A percentile compares a stretch with the other conserved stretches of the same genome.
Evolutionary conservation across 495 filamentous ascomycete genomes (phyloP).

Genomic region (Oidiodendron maius): DNA sequence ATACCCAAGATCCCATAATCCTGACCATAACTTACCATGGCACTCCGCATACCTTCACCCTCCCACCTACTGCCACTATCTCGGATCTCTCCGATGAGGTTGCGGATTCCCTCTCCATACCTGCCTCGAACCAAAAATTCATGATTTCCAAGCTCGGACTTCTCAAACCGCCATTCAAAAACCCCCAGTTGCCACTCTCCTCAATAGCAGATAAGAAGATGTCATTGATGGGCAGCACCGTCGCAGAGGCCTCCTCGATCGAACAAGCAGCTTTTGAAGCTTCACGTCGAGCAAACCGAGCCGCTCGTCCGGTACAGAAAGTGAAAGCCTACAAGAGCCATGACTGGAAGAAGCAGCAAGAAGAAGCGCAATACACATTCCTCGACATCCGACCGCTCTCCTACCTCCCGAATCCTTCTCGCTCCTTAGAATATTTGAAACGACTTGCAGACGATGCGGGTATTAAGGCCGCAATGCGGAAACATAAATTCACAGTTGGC

Average conservation of each 20-base stretch:
- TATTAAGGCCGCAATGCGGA: slow-evolving; percentile 73
- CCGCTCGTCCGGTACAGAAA: slow-evolving; percentile 31
- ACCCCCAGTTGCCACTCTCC: slow-evolving; percentile 44
- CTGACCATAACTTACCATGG: slow-evolving; percentile 44
- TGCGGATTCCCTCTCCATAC: slow-evolving; percentile 52
- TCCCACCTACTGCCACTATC: slow-evolving; percentile 43
- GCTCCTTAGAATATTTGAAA: slow-evolving; percentile 65
- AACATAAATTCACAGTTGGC: slow-evolving; percentile 80
- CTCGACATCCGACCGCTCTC: slow-evolving; percentile 66
- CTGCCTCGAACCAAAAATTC: slow-evolving; percentile 66
- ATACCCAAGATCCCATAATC: slow-evolving; percentile 11
- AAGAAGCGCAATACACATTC: slow-evolving; percentile 72
- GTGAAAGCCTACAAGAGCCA: slow-evolving; percentile 24
- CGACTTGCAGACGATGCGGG: slow-evolving; percentile 78
- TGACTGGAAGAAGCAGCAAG: slow-evolving; percentile 41
- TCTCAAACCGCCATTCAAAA: slow-evolving; percentile 57
- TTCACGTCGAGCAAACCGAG: slow-evolving; percentile 33
- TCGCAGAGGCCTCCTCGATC: slow-evolving; percentile 44
- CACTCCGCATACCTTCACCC: slow-evolving; percentile 33
- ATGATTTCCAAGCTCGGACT: slow-evolving; percentile 64
- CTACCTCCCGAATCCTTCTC: slow-evolving; percentile 69
- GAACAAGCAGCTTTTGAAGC: slow-evolving; percentile 26
- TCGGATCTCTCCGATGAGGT: slow-evolving; percentile 56
- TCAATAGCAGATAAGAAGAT: slow-evolving; percentile 51
- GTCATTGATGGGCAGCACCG: slow-evolving; percentile 55